These are phyloP conservation scores for Geotrichum siamense DNA, from an alignment of 1,139 yeast species.

Conservation along the genomic window DNA sequence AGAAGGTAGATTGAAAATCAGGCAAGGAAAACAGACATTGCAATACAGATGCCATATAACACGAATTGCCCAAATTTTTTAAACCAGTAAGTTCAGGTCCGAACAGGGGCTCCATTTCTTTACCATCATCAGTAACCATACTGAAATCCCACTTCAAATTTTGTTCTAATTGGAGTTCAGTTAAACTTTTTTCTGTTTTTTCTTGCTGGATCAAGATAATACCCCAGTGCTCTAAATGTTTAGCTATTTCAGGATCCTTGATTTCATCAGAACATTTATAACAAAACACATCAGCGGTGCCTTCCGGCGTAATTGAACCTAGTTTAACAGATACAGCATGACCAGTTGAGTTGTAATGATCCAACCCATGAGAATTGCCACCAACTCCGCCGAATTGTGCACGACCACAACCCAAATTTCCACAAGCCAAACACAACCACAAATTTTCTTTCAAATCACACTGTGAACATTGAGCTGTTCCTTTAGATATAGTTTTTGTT, in stretches of 20 bases:
- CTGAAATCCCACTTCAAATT: slow-evolving; percentile 90
- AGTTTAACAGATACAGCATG: slow-evolving; percentile 86
- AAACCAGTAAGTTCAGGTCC: slow-evolving; percentile 74
- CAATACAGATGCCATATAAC: slow-evolving; percentile 76
- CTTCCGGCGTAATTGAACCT: slow-evolving; percentile 72
- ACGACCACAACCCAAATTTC: slow-evolving; percentile 86
- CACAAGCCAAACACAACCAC: slow-evolving; percentile 92
- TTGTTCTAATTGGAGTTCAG: slow-evolving; percentile 87
- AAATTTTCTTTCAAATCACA: slow-evolving; percentile 73
- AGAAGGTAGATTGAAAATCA: slow-evolving; percentile 32
- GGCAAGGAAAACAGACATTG: slow-evolving; percentile 58
- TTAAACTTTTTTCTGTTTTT: slow-evolving; percentile 73
- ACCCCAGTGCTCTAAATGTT: slow-evolving; percentile 52
- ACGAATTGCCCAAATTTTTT: slow-evolving; percentile 85
- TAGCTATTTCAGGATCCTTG: slow-evolving; percentile 54
- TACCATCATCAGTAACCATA: slow-evolving; percentile 68
- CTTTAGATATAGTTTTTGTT: slow-evolving; percentile 20
- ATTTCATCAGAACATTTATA: slow-evolving; percentile 86
- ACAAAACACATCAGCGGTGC: slow-evolving; percentile 73
- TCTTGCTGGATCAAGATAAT: slow-evolving; percentile 56
- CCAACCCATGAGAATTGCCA: slow-evolving; percentile 86
- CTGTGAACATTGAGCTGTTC: slow-evolving; percentile 45
- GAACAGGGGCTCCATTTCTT: slow-evolving; percentile 53
- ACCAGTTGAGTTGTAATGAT: slow-evolving; percentile 49
- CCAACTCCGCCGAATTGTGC: slow-evolving; percentile 87